Base-by-base conservation (phyloP, 768 basidiomycete species). In the Lentinula sp. region DNA sequence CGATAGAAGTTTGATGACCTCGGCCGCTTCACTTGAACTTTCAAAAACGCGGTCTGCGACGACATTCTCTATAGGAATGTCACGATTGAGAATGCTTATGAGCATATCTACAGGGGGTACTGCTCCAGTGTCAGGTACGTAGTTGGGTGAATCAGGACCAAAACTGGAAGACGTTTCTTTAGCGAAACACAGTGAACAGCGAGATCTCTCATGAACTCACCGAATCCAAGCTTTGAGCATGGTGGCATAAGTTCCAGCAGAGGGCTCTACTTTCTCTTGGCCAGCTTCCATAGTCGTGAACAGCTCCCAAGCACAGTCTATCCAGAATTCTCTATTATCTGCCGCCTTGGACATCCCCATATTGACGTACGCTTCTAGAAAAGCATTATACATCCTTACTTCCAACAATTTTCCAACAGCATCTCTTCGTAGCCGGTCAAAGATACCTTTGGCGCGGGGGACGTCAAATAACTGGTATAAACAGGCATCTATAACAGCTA, bases 401-500 rank as follows among this genome's bases (percentile, higher is more conserved):
- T 77, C 76, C 0, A 81, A 65, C 0, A 72, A 61, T 0, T 71
- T 64, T 63, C 73, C 71, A 37, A 68, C 65, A 33, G 63, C 64
- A 8, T 71, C 67, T 20, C 63, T 63, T 6, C 87, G 82, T 41
- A 95, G 71, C 8, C 80, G 77, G 51, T 85, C 81, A 64, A 95
- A 93, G 23, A 95, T 81, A 41, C 77, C 75, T 64, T 84, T 84
- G 6, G 93, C 93, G 5, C 94, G 88, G 0, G 81, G 77, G 0
- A 94, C 85, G 69, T 94, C 91, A 70, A 88, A 85, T 2, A 84
- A 68, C 63, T 88, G 83, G 70, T 88, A 81, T 12, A 95, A 73
- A 69, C 94, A 95, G 4, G 92, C 91, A 66, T 90, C 86, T 73
- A 95, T 90, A 64, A 95, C 81, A 0, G 90, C 85, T 10, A 91